These are phyloP conservation scores for Aphanomyces astaci DNA, from an alignment of 352 stramenopile genomes.

Conservation along the genomic window DNA sequence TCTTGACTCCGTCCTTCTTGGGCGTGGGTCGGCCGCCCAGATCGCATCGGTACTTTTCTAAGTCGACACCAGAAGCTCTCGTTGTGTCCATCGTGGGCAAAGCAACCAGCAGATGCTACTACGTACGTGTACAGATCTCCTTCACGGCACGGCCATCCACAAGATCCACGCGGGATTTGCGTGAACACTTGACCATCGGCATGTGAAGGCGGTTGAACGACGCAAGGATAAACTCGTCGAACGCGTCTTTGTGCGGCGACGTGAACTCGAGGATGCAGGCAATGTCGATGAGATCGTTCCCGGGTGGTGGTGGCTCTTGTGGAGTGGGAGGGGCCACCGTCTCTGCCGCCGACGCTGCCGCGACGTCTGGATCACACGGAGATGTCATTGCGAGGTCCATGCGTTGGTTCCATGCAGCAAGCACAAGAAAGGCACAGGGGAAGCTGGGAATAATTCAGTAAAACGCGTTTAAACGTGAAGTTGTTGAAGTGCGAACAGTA, in stretches of 20 bases:
- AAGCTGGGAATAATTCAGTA: background rate
- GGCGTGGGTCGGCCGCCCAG: background rate
- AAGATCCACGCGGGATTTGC: background rate
- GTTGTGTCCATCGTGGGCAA: background rate
- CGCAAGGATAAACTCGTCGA: background rate
- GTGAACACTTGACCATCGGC: constrained; percentile 5
- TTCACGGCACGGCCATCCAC: background rate
- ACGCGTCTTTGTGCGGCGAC: background rate
- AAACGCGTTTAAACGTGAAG: background rate
- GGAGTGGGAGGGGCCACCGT: background rate
- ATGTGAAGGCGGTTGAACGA: background rate
- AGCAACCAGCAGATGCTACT: background rate
- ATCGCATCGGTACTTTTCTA: constrained; percentile 12
- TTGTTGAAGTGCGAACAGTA: background rate
- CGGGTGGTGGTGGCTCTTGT: background rate
- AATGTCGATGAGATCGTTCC: background rate
- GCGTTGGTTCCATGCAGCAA: background rate
- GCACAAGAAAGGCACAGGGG: background rate
- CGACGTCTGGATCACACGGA: background rate
- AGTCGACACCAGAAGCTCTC: background rate
- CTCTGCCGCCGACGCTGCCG: background rate
- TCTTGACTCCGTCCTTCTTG: constrained; percentile 4
- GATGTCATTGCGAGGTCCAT: background rate
- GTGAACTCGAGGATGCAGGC: background rate
- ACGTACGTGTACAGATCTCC: constrained; percentile 7